Evolutionary conservation across 108 stramenopile species (phyloP), one percentile per base, ranked within the genome.

Genomic region (Nitzschia sp.): DNA sequence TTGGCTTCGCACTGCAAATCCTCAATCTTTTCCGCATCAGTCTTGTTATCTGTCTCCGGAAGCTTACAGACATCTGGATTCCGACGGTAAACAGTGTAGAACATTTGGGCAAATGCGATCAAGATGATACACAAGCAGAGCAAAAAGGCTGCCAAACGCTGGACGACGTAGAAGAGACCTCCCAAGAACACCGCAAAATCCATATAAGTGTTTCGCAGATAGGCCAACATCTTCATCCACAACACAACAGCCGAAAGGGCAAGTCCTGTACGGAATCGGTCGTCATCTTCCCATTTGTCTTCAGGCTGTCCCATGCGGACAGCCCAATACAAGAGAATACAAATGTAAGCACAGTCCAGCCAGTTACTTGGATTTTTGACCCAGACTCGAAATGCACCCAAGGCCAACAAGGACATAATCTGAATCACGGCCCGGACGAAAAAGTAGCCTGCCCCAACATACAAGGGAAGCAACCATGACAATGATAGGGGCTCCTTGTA

Each of bases 391-490:
- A 85, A 76, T 32, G 79, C 77, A 13, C 77, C 80, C 9, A 91
- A 83, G 36, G 77, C 68, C 25, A 82, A 13, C 13, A 91, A 24
- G 27, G 71, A 66, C 24, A 90, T 68, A 53, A 84, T 74, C 57
- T 86, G 85, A 36, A 82, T 70, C 32, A 91, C 46, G 62, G 87
- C 84, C 5, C 90, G 80, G 30, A 78, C 15, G 4, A 85, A 46
- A 63, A 91, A 90, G 72, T 90, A 90, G 6, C 54, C 18, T 1
- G 64, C 80, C 8, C 86, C 89, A 29, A 85, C 55, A 59, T 85
- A 90, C 11, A 76, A 63, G 0, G 71, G 65, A 18, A 70, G 64
- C 15, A 82, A 32, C 36, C 24, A 25, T 23, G 30, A n/a, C 13
- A 17, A 6, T 1, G 13, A 11, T 15, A 33, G 28, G 1, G 58